Evolutionary conservation across 2,329 filamentous ascomycete genomes (phyloP).

Genomic region (Monilinia aucupariae): DNA sequence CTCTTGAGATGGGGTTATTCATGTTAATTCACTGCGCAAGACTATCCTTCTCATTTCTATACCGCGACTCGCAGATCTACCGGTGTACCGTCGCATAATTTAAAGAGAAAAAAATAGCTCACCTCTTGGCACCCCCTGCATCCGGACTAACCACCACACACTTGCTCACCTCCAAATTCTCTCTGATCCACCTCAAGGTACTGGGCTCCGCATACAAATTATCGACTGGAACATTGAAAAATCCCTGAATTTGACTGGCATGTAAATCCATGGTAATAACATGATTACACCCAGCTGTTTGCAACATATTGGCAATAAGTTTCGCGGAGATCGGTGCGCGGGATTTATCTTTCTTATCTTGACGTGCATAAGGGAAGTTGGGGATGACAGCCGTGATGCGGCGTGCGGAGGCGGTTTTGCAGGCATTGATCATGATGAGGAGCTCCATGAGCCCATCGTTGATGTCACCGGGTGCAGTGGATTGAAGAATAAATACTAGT

Average conservation of each 20-base stretch:
- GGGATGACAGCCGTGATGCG: conserved; percentile 93
- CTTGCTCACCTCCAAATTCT: conserved; percentile 75
- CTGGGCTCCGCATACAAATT: conserved; percentile 92
- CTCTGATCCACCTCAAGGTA: conserved; percentile 83
- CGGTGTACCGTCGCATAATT: neutral
- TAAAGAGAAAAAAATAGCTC: conserved; percentile 27
- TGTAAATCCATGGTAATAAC: conserved; percentile 96
- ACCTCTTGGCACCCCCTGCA: conserved; percentile 88
- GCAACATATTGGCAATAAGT: conserved; percentile 95
- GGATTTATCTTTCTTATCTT: conserved; percentile 97
- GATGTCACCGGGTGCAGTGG: conserved; percentile 89
- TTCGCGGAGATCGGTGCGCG: conserved; percentile 95
- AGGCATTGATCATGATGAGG: conserved; percentile 96
- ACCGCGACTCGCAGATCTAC: neutral
- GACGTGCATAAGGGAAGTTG: conserved; percentile 92
- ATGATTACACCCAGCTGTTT: conserved; percentile 87
- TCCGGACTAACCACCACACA: conserved; percentile 94
- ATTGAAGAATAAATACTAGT: conserved; percentile 89
- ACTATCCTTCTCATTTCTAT: neutral
- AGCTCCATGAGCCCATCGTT: conserved; percentile 98
- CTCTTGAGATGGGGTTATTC: conserved; percentile 41
- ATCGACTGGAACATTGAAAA: conserved; percentile 76
- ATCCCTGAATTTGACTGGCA: conserved; percentile 89
- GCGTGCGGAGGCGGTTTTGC: conserved; percentile 76
- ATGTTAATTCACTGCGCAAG: neutral